Evolutionary conservation across 306 rosid genomes (phyloP).

Genomic region (Fragaria vesca): DNA sequence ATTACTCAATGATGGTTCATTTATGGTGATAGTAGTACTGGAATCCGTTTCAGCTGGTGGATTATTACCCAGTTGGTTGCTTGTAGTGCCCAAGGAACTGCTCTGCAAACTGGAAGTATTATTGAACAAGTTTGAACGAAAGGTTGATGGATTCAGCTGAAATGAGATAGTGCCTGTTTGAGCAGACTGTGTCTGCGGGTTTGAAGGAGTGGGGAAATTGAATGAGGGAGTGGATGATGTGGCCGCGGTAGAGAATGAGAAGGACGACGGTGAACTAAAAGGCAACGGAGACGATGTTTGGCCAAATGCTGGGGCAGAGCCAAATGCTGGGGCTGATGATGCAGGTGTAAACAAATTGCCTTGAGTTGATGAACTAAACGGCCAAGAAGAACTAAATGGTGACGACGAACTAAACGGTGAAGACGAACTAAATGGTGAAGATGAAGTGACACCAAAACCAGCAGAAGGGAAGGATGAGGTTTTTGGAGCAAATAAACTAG

Average conservation of each 20-base stretch:
- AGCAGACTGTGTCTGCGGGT: slow-evolving; percentile 51
- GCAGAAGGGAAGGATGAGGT: slow-evolving; percentile 35
- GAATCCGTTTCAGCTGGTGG: neutral
- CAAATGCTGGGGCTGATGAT: slow-evolving; percentile 30
- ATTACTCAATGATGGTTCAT: neutral
- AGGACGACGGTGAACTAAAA: slow-evolving; percentile 34
- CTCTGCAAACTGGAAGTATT: slow-evolving; percentile 55
- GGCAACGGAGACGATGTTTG: slow-evolving; percentile 52
- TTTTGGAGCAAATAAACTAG: slow-evolving; percentile 58
- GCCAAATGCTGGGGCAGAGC: slow-evolving; percentile 25
- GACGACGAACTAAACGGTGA: slow-evolving; percentile 53
- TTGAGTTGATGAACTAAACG: slow-evolving; percentile 48
- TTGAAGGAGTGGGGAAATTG: slow-evolving; percentile 55
- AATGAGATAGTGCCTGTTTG: slow-evolving; percentile 44
- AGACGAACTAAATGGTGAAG: slow-evolving; percentile 45
- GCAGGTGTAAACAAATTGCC: slow-evolving; percentile 44
- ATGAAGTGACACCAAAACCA: slow-evolving; percentile 34
- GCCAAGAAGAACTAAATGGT: slow-evolving; percentile 53
- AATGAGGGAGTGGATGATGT: slow-evolving; percentile 50
- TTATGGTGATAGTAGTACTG: neutral
- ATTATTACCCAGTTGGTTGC: slow-evolving; percentile 42
- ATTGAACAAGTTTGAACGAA: slow-evolving; percentile 47
- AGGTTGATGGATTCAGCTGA: slow-evolving; percentile 44
- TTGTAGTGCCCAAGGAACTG: slow-evolving; percentile 47
- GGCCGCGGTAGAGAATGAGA: slow-evolving; percentile 51